Percentiles rank a stretch among this genome's conserved stretches.
Evolutionary conservation across 176 grass and related monocot genomes (phyloP).

Genomic region (Chrysopogon serrulatus): DNA sequence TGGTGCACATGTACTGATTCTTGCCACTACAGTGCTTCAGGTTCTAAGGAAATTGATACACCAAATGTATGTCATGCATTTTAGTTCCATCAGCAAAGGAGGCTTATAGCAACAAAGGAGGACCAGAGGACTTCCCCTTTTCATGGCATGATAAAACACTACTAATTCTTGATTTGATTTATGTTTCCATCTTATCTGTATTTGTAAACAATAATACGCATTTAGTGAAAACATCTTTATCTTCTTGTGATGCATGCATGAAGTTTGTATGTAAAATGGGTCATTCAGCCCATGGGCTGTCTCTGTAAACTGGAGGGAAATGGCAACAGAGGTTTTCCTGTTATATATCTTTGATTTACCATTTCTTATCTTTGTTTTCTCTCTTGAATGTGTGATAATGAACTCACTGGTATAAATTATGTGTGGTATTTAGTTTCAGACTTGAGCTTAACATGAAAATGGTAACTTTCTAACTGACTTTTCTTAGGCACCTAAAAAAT

Average conservation of each 20-base stretch:
- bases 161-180: slow-evolving; percentile 12
- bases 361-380: background rate
- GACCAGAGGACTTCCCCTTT: background rate
- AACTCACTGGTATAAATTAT: background rate
- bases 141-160: slow-evolving; percentile 15
- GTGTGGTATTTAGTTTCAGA: background rate
- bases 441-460: slow-evolving; percentile 13
- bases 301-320: background rate
- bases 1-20: slow-evolving; percentile 17
- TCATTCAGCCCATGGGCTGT: background rate
- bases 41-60: slow-evolving; percentile 5
- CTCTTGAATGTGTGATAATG: background rate
- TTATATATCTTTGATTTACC: background rate
- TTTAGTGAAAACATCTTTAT: slow-evolving; percentile 12
- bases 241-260: background rate
- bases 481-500: background rate
- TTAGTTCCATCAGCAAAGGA: background rate
- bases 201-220: slow-evolving; percentile 2
- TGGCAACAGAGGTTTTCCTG: background rate
- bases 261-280: background rate
- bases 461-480: background rate
- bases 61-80: background rate
- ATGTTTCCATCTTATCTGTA: slow-evolving; percentile 1
- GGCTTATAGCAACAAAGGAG: background rate
- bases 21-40: slow-evolving; percentile 10